Percentiles rank a stretch among this genome's conserved stretches.
Conservation (phyloP, 1,139 yeast genomes). For the Geotrichum fermentans region DNA sequence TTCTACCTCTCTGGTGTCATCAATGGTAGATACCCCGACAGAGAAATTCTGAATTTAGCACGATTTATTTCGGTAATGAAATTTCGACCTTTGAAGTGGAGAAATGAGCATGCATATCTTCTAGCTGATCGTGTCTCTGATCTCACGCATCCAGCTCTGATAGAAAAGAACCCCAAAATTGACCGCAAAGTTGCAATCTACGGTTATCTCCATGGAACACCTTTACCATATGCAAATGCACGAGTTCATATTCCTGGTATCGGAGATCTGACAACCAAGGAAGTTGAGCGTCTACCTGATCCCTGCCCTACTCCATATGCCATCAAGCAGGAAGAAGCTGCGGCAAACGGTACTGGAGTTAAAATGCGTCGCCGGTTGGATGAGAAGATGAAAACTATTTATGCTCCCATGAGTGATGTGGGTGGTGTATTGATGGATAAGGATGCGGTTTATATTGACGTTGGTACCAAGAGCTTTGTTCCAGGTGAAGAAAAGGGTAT, state of each 20-base stretch:
- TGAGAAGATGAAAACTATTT: conserved; percentile 87
- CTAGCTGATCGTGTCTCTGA: conserved; percentile 93
- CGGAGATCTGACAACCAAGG: conserved; percentile 75
- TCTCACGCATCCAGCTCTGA: conserved; percentile 81
- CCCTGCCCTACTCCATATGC: conserved; percentile 97
- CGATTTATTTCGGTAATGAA: conserved; percentile 96
- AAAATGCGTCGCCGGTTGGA: conserved; percentile 86
- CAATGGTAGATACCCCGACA: conserved; percentile 95
- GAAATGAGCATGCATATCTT: conserved; percentile 95
- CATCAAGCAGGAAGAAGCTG: conserved; percentile 79
- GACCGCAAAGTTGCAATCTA: conserved; percentile 89
- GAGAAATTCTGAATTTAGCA: conserved; percentile 87
- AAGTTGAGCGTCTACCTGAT: conserved; percentile 87
- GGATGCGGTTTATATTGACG: conserved; percentile 94
- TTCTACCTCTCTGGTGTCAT: conserved; percentile 93
- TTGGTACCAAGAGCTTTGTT: conserved; percentile 60
- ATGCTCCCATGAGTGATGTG: conserved; percentile 99
- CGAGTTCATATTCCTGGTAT: conserved; percentile 92
- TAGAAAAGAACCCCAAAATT: conserved; percentile 72
- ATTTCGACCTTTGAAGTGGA: conserved; percentile 96
- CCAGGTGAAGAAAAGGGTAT: conserved; percentile 67
- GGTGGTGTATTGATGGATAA: conserved; percentile 96
- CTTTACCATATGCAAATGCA: conserved; percentile 67
- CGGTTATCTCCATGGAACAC: conserved; percentile 94
- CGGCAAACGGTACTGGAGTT: conserved; percentile 48